Percentiles rank a stretch among this genome's conserved stretches.
Evolutionary conservation across 2,329 filamentous ascomycete species (phyloP).

Genomic region (Fusarium nelsonii): DNA sequence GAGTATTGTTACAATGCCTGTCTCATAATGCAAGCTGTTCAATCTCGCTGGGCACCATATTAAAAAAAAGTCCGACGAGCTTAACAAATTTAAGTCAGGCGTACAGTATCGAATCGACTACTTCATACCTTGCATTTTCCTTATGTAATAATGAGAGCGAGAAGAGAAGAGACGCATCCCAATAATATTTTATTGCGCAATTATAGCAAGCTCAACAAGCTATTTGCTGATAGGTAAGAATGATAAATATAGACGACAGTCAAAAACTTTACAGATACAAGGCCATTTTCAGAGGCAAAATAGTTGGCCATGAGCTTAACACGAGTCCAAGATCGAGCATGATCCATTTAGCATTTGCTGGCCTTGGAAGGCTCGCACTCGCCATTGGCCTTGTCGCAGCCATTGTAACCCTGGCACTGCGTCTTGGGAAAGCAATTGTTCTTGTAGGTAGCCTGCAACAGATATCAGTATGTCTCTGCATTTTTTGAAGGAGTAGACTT

Average conservation of each 20-base stretch:
- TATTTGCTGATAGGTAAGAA: not conserved
- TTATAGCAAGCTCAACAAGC: not conserved
- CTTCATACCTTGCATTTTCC: not conserved
- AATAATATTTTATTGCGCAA: not conserved
- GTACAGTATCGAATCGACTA: not conserved
- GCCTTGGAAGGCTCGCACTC: constrained; percentile 48
- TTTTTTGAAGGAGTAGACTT: not conserved
- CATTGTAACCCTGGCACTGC: constrained; percentile 49
- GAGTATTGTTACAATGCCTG: too few species aligned
- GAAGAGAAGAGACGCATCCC: too few species aligned
- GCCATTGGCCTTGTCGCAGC: constrained; percentile 48
- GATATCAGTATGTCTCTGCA: not conserved
- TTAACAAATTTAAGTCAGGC: too few species aligned
- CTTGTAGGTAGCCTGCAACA: constrained; percentile 44
- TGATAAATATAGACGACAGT: not conserved
- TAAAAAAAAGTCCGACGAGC: too few species aligned
- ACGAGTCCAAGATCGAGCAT: not conserved
- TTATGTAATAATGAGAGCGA: too few species aligned
- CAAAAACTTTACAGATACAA: not conserved
- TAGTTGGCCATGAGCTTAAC: not conserved
- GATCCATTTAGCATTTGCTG: constrained; percentile 45
- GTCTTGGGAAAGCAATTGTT: constrained; percentile 49
- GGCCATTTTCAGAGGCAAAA: not conserved
- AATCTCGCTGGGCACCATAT: too few species aligned
- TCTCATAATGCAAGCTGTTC: too few species aligned